Evolutionary conservation across 345 rosid genomes (phyloP), one percentile per base, ranked within the genome.

Genomic region (Cardiospermum halicacabum): DNA sequence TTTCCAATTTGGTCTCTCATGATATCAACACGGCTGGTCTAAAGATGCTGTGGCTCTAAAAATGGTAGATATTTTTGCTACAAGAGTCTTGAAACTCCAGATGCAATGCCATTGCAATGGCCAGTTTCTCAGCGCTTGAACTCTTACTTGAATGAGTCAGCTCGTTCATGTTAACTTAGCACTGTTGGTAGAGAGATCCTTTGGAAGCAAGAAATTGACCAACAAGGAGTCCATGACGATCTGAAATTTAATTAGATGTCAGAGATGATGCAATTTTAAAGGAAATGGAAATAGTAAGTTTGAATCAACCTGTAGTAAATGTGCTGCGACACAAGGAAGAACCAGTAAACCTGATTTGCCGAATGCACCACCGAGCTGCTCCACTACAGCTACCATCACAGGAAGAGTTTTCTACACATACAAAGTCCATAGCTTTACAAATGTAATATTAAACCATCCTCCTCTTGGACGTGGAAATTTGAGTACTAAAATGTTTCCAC

Each of bases 291-390:
- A 27, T 48, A 7, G 11, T 31, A 45, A 49, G 53, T 26, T 22
- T 26, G 45, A 11, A 55, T 18, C 15, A 56, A 89, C 98, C 96
- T 92, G 98, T 71, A 74, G 68, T 56, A 89, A 26, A 72, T 89
- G 98, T 45, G 98, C 96, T 18, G 97, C 89, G 48, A 92, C 92
- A 77, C 98, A 92, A 40, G 96, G 98, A 79, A 92, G 86, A 74
- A 89, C 91, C 64, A 92, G 78, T 54, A 92, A 72, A 51, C 98
- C 96, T 26, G 98, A 62, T 82, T 86, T 89, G 67, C 98, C 96
- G 64, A 92, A 80, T 60, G 86, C 93, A 69, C 98, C 89, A 7
- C 93, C 75, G 11, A 92, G 78, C 70, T 84, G 91, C 77, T 92
- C 89, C 71, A 89, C 96, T 11, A 92, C 98, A 10, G 93, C 91